These are phyloP conservation scores for Phytophthora nicotianae DNA, from an alignment of 352 stramenopile species.

Conservation along the genomic window DNA sequence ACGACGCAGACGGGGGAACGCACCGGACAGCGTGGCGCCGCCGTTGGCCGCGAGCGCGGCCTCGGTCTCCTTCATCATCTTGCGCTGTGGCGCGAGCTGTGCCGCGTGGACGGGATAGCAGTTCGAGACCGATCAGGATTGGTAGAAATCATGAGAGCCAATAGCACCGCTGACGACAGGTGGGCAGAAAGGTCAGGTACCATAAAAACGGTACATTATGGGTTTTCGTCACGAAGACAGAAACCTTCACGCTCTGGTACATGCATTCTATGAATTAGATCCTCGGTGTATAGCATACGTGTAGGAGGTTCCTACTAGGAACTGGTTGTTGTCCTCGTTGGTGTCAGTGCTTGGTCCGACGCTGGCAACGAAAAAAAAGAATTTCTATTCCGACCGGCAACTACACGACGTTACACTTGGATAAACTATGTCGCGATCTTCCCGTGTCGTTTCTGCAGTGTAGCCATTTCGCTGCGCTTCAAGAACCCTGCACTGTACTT, in stretches of 20 bases:
- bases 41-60: constrained; percentile 6
- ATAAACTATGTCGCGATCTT: constrained; percentile 1
- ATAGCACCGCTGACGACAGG: constrained; percentile 5
- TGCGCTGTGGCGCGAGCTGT: constrained; percentile 26
- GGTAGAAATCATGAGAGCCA: constrained; percentile 21
- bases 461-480: constrained; percentile 4
- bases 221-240: too few species aligned
- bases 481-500: constrained; percentile 10
- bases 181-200: background rate
- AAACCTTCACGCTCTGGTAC: too few species aligned
- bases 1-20: constrained; percentile 6
- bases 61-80: constrained; percentile 40
- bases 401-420: background rate
- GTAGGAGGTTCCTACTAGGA: too few species aligned
- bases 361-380: constrained; percentile 1
- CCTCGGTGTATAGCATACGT: too few species aligned
- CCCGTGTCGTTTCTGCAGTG: background rate
- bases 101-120: constrained; percentile 28
- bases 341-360: background rate
- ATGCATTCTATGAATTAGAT: too few species aligned
- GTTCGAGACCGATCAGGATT: constrained; percentile 8
- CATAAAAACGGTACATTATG: background rate
- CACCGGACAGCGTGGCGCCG: constrained; percentile 19
- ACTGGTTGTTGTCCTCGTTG: background rate
- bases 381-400: background rate